Evolutionary conservation across 2,329 filamentous ascomycete species (phyloP).

Genomic region (Scopulariopsis brevicaulis): DNA sequence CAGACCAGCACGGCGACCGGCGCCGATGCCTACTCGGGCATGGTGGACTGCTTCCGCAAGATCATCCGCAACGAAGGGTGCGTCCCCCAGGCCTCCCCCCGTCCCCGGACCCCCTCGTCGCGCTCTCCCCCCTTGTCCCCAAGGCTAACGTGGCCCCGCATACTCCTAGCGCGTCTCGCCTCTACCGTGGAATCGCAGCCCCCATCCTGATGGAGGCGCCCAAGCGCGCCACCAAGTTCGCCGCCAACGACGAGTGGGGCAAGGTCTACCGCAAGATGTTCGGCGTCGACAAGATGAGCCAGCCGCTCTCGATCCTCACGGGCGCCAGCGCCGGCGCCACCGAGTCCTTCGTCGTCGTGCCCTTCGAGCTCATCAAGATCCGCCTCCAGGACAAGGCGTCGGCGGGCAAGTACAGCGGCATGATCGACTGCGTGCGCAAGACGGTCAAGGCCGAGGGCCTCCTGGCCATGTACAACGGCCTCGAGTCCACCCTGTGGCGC

Average conservation of each 20-base stretch:
- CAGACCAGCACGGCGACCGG: slow-evolving; percentile 65
- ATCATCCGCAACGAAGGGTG: slow-evolving; percentile 95
- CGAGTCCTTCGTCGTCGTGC: slow-evolving; percentile 92
- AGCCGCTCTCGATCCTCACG: slow-evolving; percentile 82
- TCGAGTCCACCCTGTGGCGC: slow-evolving; percentile 94
- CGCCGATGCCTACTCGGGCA: slow-evolving; percentile 85
- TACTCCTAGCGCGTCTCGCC: slow-evolving; percentile 58
- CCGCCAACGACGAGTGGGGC: slow-evolving; percentile 97
- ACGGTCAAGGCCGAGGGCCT: slow-evolving; percentile 75
- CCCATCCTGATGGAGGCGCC: slow-evolving; percentile 94
- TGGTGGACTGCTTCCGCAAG: slow-evolving; percentile 96
- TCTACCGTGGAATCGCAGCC: slow-evolving; percentile 92
- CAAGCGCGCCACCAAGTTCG: slow-evolving; percentile 96
- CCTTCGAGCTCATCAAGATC: slow-evolving; percentile 98
- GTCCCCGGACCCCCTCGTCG: background rate
- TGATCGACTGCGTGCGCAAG: slow-evolving; percentile 70
- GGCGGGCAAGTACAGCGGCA: slow-evolving; percentile 75
- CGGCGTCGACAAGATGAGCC: slow-evolving; percentile 77
- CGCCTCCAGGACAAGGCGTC: slow-evolving; percentile 92
- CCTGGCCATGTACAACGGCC: slow-evolving; percentile 87
- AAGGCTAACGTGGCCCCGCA: background rate
- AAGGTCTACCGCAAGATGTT: slow-evolving; percentile 85
- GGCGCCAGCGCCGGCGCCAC: slow-evolving; percentile 92
- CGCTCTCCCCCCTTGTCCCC: background rate
- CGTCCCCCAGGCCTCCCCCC: slow-evolving; percentile 11